These are phyloP conservation scores for Saccharomyces kudriavzevii DNA, from an alignment of 805 yeast genomes.

Conservation along the genomic window DNA sequence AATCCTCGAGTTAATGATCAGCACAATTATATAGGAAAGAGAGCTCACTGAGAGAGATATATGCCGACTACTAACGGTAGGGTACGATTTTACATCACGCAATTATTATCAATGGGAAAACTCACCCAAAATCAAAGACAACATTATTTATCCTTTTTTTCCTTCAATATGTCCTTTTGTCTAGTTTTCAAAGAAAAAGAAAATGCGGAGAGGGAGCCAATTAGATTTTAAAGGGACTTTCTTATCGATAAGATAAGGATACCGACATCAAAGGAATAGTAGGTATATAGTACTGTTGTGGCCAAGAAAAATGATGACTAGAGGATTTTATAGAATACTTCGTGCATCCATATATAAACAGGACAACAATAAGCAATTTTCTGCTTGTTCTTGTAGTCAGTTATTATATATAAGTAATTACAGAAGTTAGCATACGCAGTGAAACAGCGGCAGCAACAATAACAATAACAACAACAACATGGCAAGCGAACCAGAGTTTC, in stretches of 20 bases:
- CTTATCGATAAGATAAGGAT: background rate
- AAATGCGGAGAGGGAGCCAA: background rate
- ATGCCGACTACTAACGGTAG: no score
- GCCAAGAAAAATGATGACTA: background rate
- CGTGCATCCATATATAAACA: background rate
- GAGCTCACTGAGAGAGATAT: no score
- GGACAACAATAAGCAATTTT: background rate
- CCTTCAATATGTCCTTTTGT: background rate
- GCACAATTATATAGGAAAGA: no score
- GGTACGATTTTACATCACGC: no score
- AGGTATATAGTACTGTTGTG: background rate
- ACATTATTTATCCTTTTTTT: background rate
- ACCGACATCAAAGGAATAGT: background rate
- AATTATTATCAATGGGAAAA: no score
- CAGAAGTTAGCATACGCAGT: background rate
- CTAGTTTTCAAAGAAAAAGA: background rate
- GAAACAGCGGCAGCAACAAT: background rate
- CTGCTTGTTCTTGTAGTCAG: background rate
- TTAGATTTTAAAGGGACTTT: background rate
- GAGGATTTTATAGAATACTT: no score
- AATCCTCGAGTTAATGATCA: no score
- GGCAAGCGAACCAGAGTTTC: conserved; percentile 84
- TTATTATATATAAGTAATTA: background rate
- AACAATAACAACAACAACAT: background rate
- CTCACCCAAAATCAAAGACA: background rate